Evolutionary conservation across 1,284 basidiomycete species (phyloP).

Genomic region (Puccinia coronata): DNA sequence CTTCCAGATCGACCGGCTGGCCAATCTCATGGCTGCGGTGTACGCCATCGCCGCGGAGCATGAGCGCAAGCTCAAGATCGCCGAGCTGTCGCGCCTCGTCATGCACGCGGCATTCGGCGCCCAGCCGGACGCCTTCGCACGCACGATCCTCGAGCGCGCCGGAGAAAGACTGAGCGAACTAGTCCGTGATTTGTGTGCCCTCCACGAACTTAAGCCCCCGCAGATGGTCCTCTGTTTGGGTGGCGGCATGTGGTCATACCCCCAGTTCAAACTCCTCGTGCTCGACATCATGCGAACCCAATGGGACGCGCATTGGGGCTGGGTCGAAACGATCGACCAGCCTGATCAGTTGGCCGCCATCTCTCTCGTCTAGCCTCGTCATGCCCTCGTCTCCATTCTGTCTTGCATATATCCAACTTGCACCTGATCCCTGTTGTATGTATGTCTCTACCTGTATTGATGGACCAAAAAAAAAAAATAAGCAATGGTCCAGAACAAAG

Average conservation of each 20-base stretch:
- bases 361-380: background rate
- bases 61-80: constrained; percentile 25
- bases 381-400: too few species aligned
- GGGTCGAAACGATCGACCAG: constrained; percentile 40
- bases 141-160: background rate
- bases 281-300: background rate
- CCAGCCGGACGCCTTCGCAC: constrained; percentile 16
- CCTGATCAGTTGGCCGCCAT: constrained; percentile 40
- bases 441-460: background rate
- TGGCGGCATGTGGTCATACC: constrained; percentile 42
- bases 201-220: background rate
- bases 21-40: constrained; percentile 17
- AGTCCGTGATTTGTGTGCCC: background rate
- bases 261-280: constrained; percentile 11
- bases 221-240: constrained; percentile 24
- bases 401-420: too few species aligned
- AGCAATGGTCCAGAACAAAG: too few species aligned
- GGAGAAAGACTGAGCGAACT: constrained; percentile 13
- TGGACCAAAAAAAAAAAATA: too few species aligned
- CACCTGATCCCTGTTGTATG: background rate
- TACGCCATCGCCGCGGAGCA: constrained; percentile 31
- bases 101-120: constrained; percentile 18
- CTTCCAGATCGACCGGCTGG: background rate
- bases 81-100: constrained; percentile 18
- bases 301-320: constrained; percentile 43